A percentile compares a stretch with the other conserved stretches of the same genome.
Conservation (phyloP, 352 stramenopile species). For the Peronospora belbahrii region DNA sequence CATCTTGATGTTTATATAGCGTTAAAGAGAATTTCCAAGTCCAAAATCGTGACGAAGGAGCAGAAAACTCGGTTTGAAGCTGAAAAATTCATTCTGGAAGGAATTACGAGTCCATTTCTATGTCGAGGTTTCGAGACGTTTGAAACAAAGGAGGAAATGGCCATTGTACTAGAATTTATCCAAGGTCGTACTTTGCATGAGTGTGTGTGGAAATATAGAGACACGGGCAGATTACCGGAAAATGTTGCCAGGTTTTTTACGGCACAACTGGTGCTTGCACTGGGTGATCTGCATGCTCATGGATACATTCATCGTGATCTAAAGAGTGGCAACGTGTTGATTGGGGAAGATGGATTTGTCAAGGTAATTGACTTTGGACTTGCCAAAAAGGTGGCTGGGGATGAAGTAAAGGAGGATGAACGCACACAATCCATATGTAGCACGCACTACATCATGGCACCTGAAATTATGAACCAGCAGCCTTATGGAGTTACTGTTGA, state of each 20-base stretch:
- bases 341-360: slow-evolving; percentile 30
- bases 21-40: slow-evolving; percentile 46
- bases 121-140: slow-evolving; percentile 31
- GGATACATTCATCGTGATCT: slow-evolving; percentile 73
- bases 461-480: slow-evolving; percentile 47
- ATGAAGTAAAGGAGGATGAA: background rate
- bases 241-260: slow-evolving; percentile 48
- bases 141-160: slow-evolving; percentile 18
- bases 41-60: slow-evolving; percentile 26
- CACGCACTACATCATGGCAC: slow-evolving; percentile 72
- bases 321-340: slow-evolving; percentile 73
- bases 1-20: slow-evolving; percentile 23
- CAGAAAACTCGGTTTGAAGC: slow-evolving; percentile 36
- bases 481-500: slow-evolving; percentile 36
- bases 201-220: slow-evolving; percentile 55
- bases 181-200: slow-evolving; percentile 58
- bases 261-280: slow-evolving; percentile 57
- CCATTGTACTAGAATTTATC: slow-evolving; percentile 50
- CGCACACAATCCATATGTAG: slow-evolving; percentile 47
- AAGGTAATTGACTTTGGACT: slow-evolving; percentile 79
- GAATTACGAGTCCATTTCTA: slow-evolving; percentile 38
- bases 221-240: slow-evolving; percentile 40
- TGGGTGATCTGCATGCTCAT: slow-evolving; percentile 38
- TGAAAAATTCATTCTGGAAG: slow-evolving; percentile 43
- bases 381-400: slow-evolving; percentile 21